Base-by-base conservation (phyloP, 2,329 filamentous ascomycete genomes). In the Pyricularia grisea region DNA sequence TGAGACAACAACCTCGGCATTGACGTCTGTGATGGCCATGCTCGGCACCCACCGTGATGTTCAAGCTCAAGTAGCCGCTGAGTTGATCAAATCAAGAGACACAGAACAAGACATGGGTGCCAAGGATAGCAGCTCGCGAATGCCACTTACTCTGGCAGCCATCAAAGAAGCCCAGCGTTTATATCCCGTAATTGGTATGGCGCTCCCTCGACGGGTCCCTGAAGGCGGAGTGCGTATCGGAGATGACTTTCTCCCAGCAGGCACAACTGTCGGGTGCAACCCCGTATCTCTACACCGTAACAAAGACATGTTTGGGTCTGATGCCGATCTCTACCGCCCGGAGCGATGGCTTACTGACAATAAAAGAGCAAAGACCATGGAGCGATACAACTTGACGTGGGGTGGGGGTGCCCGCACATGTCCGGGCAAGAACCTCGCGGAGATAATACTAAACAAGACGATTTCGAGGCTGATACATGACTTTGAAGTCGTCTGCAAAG, bases 161-260 rank as follows among this genome's bases (percentile, higher is more conserved):
- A 81, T 85, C 71, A 83, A 81, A 64, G 84, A 87, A 72, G 79
- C 83, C 0, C 84, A 85, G 70, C 79, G 84, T 0, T 75, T 87
- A 0, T 75, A 82, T 55, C 84, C 84, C 0, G 84, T 85, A 3
- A 79, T 86, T 31, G 80, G 80, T 71, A 85, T 86, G 82, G 80
- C 83, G 0, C 77, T 86, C 17, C 78, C 84, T 5, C 81, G 84
- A 17, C 79, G 72, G 23, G 82, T 84, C 0, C 82, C 84, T 0
- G 81, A 79, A 0, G 63, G 60, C 11, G 68, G 70, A 0, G 69
- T 83, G 50, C 67, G 66, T 0, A 70, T 85, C 0, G 79, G 84
- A 55, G 80, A 79, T 2, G 70, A 76, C 68, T 72, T 73, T 31
- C 73, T 87, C 30, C 83, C 84, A 0, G 69, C 79, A 0, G 81